Percentiles rank a stretch among this genome's conserved stretches.
phyloP scores from a whole-genome alignment of 139 green algal species.

The Picochlorum sp. region DNA sequence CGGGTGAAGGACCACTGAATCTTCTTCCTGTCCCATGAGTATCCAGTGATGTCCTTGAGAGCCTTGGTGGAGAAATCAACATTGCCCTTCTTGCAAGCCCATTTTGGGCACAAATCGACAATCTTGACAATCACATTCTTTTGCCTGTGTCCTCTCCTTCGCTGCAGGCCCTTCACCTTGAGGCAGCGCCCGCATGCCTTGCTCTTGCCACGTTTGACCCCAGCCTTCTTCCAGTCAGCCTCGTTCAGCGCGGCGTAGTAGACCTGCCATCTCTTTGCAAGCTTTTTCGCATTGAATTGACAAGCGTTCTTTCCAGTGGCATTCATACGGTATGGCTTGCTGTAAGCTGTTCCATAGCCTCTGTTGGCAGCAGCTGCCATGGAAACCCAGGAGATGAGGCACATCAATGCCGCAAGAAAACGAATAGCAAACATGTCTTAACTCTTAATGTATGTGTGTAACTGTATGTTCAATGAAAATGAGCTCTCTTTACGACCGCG shows the following conservation, averaged over 20 bases:
- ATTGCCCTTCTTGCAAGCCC: slow-evolving; percentile 1
- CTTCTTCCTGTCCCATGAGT: slow-evolving; percentile 13
- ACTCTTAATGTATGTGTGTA: no score
- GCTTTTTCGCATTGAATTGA: slow-evolving; percentile 4
- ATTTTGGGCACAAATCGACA: slow-evolving; percentile 8
- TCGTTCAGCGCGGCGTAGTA: slow-evolving; percentile 14
- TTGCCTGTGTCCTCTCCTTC: not conserved
- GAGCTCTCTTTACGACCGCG: no score
- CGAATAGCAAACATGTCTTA: not conserved
- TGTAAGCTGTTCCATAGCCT: slow-evolving; percentile 6
- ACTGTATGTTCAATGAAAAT: no score
- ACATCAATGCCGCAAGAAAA: not conserved
- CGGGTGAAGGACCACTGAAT: not conserved
- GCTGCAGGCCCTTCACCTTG: slow-evolving; percentile 1
- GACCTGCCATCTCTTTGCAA: slow-evolving; percentile 1
- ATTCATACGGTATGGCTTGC: not conserved
- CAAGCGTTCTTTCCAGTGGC: slow-evolving; percentile 11
- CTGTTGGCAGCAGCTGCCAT: not conserved
- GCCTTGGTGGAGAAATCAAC: slow-evolving; percentile 21
- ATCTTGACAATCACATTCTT: slow-evolving; percentile 1
- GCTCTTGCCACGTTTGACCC: not conserved
- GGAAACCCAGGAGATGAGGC: not conserved
- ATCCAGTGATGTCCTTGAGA: slow-evolving; percentile 13
- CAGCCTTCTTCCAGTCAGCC: slow-evolving; percentile 11
- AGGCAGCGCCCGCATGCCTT: slow-evolving; percentile 9